Conservation (phyloP, 2,329 filamentous ascomycete species). For the Colletotrichum ledebouriae region DNA sequence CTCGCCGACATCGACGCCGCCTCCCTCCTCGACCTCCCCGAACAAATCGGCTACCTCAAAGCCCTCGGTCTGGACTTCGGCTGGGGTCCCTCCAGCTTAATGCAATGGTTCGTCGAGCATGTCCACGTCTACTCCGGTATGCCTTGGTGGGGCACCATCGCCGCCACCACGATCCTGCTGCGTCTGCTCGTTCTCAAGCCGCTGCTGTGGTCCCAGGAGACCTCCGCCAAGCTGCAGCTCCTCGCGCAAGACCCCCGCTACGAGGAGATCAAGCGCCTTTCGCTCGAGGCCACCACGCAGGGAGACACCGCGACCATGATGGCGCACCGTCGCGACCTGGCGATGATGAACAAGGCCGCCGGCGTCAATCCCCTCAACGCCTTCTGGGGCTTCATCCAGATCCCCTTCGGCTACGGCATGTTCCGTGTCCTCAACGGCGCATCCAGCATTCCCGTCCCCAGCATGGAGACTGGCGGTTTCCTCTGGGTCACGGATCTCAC, state of each 20-base stretch:
- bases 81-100: slow-evolving; percentile 79
- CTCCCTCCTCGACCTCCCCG: slow-evolving; percentile 72
- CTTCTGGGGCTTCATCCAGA: slow-evolving; percentile 57
- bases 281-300: slow-evolving; percentile 65
- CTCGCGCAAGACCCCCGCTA: slow-evolving; percentile 69
- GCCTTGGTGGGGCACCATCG: slow-evolving; percentile 87
- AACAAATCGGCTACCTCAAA: slow-evolving; percentile 85
- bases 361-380: slow-evolving; percentile 51
- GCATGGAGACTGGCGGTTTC: slow-evolving; percentile 76
- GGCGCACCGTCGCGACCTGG: slow-evolving; percentile 53
- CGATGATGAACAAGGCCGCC: slow-evolving; percentile 55
- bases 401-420: slow-evolving; percentile 82
- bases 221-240: slow-evolving; percentile 71
- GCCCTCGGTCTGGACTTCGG: slow-evolving; percentile 89
- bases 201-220: slow-evolving; percentile 72
- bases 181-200: slow-evolving; percentile 77
- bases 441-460: slow-evolving; percentile 83
- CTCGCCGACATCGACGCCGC: slow-evolving; percentile 54
- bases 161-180: slow-evolving; percentile 73
- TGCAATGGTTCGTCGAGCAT: slow-evolving; percentile 85
- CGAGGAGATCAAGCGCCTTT: slow-evolving; percentile 50
- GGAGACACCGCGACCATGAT: slow-evolving; percentile 67
- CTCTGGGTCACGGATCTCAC: slow-evolving; percentile 87
- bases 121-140: slow-evolving; percentile 81
- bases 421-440: slow-evolving; percentile 84